Evolutionary conservation across 495 filamentous ascomycete species (phyloP).

Genomic region (Neurospora discreta): DNA sequence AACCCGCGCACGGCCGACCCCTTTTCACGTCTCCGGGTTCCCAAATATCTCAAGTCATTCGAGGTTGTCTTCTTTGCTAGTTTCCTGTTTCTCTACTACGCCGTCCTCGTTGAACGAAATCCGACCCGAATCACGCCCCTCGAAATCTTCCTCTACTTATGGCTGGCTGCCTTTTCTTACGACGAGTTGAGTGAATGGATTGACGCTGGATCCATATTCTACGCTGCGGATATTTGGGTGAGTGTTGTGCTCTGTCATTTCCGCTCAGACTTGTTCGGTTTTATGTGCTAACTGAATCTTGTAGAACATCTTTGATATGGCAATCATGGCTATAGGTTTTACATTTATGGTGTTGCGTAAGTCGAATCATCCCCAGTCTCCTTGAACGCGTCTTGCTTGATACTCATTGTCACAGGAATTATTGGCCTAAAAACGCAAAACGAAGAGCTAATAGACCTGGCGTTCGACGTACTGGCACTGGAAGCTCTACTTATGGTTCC

Average conservation of each 20-base stretch:
- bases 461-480: conserved; percentile 80
- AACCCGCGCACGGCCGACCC: conserved; percentile 66
- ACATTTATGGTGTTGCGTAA: conserved; percentile 62
- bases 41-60: conserved; percentile 84
- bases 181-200: conserved; percentile 75
- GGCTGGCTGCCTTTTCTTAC: conserved; percentile 77
- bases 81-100: conserved; percentile 78
- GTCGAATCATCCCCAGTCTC: conserved; percentile 19
- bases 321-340: conserved; percentile 72
- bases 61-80: conserved; percentile 77
- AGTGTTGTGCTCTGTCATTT: not conserved
- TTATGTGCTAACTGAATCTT: not conserved
- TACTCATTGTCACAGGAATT: conserved; percentile 38
- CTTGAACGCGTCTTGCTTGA: not conserved
- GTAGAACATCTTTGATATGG: conserved; percentile 67
- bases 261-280: not conserved
- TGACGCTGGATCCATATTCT: conserved; percentile 77
- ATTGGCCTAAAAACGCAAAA: conserved; percentile 58
- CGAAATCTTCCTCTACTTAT: conserved; percentile 49
- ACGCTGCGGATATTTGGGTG: conserved; percentile 75
- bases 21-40: conserved; percentile 75
- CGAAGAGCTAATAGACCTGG: conserved; percentile 53
- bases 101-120: conserved; percentile 56
- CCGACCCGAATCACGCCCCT: conserved; percentile 34
- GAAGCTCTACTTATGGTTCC: conserved; percentile 89